phyloP scores from a whole-genome alignment of 2,329 filamentous ascomycete genomes.

The Fonsecaea monophora region DNA sequence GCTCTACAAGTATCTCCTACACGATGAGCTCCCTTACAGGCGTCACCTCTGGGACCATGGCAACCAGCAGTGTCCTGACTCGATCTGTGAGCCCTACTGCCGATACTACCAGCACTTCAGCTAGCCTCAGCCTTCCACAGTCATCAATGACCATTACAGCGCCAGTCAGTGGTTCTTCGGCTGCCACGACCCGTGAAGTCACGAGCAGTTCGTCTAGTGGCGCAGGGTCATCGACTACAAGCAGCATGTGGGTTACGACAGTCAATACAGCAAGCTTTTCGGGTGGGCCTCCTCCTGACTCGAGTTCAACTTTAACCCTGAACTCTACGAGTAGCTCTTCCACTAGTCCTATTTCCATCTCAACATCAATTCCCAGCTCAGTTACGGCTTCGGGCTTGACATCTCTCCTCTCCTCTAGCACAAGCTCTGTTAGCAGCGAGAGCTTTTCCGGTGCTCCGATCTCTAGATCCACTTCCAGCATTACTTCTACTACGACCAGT shows the following conservation, averaged over 20 bases:
- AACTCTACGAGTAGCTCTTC: slow-evolving; percentile 7
- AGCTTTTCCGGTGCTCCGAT: slow-evolving; percentile 1
- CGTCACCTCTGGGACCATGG: not conserved
- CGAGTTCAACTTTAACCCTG: slow-evolving; percentile 6
- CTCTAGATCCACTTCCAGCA: slow-evolving; percentile 1
- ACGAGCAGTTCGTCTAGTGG: not conserved
- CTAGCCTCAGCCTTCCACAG: not conserved
- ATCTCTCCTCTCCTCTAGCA: slow-evolving; percentile 1
- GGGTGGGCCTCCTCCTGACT: not conserved
- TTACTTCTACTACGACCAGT: not conserved
- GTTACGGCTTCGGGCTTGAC: not conserved
- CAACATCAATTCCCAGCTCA: not conserved
- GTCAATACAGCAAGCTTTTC: not conserved
- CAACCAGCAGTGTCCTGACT: not conserved
- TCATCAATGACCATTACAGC: not conserved
- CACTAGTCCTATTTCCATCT: slow-evolving; percentile 12
- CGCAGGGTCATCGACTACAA: not conserved
- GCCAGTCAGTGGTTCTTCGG: not conserved
- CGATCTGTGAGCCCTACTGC: not conserved
- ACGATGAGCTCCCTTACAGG: not conserved
- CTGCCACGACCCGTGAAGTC: not conserved
- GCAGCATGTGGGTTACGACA: not conserved
- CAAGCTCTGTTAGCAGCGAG: slow-evolving; percentile 7
- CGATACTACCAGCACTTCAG: not conserved
- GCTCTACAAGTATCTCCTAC: slow-evolving; percentile 1